Evolutionary conservation across 768 basidiomycete species (phyloP).

Genomic region (Calocybe gangraenosa): DNA sequence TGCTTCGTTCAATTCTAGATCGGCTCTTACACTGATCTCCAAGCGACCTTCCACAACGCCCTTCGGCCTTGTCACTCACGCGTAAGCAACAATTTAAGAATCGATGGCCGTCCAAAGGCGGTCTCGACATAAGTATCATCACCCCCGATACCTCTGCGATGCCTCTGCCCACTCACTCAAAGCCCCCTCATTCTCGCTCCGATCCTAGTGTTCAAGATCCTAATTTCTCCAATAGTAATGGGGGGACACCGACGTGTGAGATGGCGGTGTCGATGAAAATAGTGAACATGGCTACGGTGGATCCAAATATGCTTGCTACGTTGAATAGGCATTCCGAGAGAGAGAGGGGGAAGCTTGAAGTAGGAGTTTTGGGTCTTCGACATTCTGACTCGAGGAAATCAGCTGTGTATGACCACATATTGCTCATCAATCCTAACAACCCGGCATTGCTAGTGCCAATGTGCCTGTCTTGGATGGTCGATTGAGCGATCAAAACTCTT

Average conservation of each 20-base stretch:
- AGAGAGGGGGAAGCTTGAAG: slow-evolving; percentile 1
- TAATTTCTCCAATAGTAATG: slow-evolving; percentile 15
- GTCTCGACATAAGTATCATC: slow-evolving; percentile 51
- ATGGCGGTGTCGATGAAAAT: slow-evolving; percentile 44
- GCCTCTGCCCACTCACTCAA: slow-evolving; percentile 47
- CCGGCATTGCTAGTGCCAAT: no score
- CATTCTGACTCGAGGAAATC: no score
- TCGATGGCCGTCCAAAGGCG: slow-evolving; percentile 63
- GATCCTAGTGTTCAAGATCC: slow-evolving; percentile 29
- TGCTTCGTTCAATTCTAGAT: slow-evolving; percentile 48
- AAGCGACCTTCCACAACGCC: slow-evolving; percentile 46
- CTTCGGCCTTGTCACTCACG: slow-evolving; percentile 63
- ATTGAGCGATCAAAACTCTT: no score
- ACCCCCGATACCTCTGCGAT: no score
- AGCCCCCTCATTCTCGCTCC: slow-evolving; percentile 69
- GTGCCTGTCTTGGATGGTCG: no score
- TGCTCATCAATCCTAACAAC: no score
- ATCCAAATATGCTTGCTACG: slow-evolving; percentile 5
- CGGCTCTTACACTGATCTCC: slow-evolving; percentile 37
- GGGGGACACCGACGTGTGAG: slow-evolving; percentile 40
- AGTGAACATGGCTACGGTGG: not conserved
- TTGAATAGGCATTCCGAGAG: slow-evolving; percentile 6
- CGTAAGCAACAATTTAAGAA: slow-evolving; percentile 52
- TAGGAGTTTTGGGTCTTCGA: not conserved
- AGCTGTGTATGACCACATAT: no score